phyloP scores from a whole-genome alignment of 2,329 filamentous ascomycete genomes.

The Calycina marina region DNA sequence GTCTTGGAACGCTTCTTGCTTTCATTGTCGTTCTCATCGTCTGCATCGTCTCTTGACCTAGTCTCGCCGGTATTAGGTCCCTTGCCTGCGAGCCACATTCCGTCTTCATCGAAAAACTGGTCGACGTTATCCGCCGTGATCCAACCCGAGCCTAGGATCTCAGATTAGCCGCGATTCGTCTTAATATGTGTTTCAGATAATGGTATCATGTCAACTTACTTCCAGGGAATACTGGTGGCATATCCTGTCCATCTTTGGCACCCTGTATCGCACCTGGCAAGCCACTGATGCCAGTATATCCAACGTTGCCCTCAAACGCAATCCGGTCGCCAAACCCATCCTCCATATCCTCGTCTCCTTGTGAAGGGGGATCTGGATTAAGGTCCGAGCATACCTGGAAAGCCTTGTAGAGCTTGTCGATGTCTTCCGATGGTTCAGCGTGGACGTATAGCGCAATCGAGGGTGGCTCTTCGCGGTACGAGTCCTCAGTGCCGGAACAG shows the following conservation, averaged over 20 bases:
- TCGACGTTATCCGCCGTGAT: constrained; percentile 86
- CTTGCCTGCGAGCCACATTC: constrained; percentile 52
- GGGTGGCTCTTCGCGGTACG: constrained; percentile 47
- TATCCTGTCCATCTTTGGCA: constrained; percentile 34
- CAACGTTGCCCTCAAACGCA: constrained; percentile 36
- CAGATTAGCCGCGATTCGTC: too few species aligned
- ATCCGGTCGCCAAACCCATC: constrained; percentile 35
- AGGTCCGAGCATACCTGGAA: constrained; percentile 63
- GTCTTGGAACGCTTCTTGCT: too few species aligned
- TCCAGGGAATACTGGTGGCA: constrained; percentile 56
- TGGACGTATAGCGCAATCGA: constrained; percentile 55
- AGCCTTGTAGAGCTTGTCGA: constrained; percentile 39
- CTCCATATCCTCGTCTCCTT: constrained; percentile 39
- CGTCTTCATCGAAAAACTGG: constrained; percentile 68
- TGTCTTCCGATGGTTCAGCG: constrained; percentile 26
- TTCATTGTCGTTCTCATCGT: too few species aligned
- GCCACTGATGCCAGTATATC: constrained; percentile 39
- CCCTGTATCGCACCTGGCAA: constrained; percentile 39
- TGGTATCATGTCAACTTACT: too few species aligned
- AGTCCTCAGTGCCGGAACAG: constrained; percentile 32
- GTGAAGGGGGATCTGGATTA: constrained; percentile 50
- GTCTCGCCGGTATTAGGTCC: constrained; percentile 28
- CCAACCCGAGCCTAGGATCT: too few species aligned
- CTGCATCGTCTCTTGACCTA: too few species aligned
- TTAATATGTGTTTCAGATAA: too few species aligned